These are phyloP conservation scores for Hypericum perforatum DNA, from an alignment of 345 rosid genomes.

Conservation along the genomic window DNA sequence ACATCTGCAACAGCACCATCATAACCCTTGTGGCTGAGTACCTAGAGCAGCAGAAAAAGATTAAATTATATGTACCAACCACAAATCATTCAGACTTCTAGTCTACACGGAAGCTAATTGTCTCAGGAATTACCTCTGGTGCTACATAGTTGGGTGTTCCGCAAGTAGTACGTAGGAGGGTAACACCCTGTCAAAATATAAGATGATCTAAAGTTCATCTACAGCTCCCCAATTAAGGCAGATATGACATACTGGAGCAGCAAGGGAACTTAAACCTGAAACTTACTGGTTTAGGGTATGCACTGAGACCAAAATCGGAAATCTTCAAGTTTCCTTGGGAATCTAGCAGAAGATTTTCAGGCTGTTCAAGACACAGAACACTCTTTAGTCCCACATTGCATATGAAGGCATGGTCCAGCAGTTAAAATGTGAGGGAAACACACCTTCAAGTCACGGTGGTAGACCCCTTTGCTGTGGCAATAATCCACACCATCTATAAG, in stretches of 20 bases:
- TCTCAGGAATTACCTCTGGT: constrained; percentile 60
- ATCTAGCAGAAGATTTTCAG: constrained; percentile 90
- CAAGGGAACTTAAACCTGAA: not conserved
- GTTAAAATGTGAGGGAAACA: constrained; percentile 2
- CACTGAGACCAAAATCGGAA: constrained; percentile 95
- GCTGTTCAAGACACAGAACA: constrained; percentile 34
- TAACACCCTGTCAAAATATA: constrained; percentile 52
- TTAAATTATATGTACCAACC: constrained; percentile 4
- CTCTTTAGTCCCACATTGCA: constrained; percentile 11
- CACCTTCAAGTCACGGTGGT: constrained; percentile 94
- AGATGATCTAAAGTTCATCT: constrained; percentile 6
- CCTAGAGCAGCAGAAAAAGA: constrained; percentile 35
- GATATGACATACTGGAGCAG: not conserved
- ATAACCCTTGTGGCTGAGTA: constrained; percentile 93
- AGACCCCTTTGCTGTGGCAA: constrained; percentile 87
- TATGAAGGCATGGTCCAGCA: not conserved
- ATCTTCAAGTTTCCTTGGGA: constrained; percentile 85
- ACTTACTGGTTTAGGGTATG: constrained; percentile 72
- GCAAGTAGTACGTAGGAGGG: constrained; percentile 79
- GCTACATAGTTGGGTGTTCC: constrained; percentile 98
- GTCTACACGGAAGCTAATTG: not conserved
- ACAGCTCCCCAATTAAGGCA: not conserved
- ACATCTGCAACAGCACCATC: constrained; percentile 91
- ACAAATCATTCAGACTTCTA: not conserved
- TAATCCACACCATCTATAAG: constrained; percentile 97